Base-by-base conservation (phyloP, 306 rosid genomes). In the Corylus heterophylla region DNA sequence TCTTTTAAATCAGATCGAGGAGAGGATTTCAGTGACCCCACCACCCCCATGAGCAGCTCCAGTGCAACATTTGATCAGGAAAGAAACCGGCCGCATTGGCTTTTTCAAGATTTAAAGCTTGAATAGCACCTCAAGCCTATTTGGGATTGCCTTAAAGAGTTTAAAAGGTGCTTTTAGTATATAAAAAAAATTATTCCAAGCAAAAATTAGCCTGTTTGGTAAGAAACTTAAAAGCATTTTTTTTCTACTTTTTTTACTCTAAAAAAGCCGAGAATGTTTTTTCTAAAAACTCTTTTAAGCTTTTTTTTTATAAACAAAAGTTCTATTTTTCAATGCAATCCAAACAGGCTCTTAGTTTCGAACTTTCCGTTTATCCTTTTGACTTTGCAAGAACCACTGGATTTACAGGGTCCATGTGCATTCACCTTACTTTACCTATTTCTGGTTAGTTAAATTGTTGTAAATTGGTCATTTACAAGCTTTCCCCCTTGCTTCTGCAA, bases 1-100 rank as follows among this genome's bases (percentile, higher is more conserved):
- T 89, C 94, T 17, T 89, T 92, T 71, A 89, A 86, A 89, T 85
- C 97, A 74, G 97, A 93, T 82, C 87, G 88, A 80, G 86, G 85
- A 77, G 92, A 68, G 78, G 97, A 91, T 74, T 80, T 79, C 85
- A 91, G 91, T 80, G 95, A 92, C 49, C 90, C 97, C 63, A 81
- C 78, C 59, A 89, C 92, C 12, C 90, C 97, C 20, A 86, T 90
- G 81, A 95, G 94, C 84, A 92, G 92, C 83, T 86, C 93, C 37
- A 94, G 88, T 81, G 92, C 91, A 29, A 92, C 89, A 50, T 81
- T 85, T 78, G 88, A 92, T 74, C 97, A 80, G 78, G 92, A 93
- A 79, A 85, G 85, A 74, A 87, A 87, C 83, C 83, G 90, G 78
- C 85, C 90, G 75, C 91, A 82, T 87, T 90, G 98, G 93, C 93